Conservation (phyloP, 768 basidiomycete species). For the Coprinopsis marcescibilis region DNA sequence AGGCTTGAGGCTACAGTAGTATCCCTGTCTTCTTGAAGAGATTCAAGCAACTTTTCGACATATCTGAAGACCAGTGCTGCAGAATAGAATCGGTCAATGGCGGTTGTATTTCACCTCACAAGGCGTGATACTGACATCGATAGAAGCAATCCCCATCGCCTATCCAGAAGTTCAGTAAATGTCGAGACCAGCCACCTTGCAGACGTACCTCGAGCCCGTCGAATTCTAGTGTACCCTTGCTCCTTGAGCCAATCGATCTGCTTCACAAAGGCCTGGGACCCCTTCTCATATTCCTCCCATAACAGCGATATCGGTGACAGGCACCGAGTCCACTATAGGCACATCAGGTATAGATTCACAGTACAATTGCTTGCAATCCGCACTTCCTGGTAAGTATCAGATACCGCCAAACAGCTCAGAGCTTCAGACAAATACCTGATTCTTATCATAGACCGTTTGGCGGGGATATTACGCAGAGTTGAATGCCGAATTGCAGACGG, state of each 20-base stretch:
- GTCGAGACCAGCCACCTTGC: neutral
- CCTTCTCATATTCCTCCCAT: slow-evolving; percentile 62
- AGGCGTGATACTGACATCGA: slow-evolving; percentile 49
- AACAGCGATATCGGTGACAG: slow-evolving; percentile 49
- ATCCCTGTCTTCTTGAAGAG: slow-evolving; percentile 34
- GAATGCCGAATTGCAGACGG: slow-evolving; percentile 56
- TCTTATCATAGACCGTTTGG: slow-evolving; percentile 23
- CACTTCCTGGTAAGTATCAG: neutral
- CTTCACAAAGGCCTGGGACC: slow-evolving; percentile 51
- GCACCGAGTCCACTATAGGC: slow-evolving; percentile 53
- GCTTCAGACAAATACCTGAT: neutral
- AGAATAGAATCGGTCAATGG: slow-evolving; percentile 7
- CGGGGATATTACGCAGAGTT: slow-evolving; percentile 62
- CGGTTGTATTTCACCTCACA: neutral
- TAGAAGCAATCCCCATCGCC: slow-evolving; percentile 95
- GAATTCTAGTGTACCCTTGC: slow-evolving; percentile 59
- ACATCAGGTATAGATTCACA: slow-evolving; percentile 33
- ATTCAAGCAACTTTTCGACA: slow-evolving; percentile 59
- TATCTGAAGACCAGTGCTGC: slow-evolving; percentile 81
- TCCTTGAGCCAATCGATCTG: slow-evolving; percentile 70
- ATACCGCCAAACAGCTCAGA: neutral
- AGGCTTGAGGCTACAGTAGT: slow-evolving; percentile 45
- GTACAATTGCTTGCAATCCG: slow-evolving; percentile 21
- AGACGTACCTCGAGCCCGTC: slow-evolving; percentile 62
- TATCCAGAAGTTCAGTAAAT: slow-evolving; percentile 15